Evolutionary conservation across 2,329 filamentous ascomycete species (phyloP), one percentile per base, ranked within the genome.

Genomic region (Trichothecium roseum): DNA sequence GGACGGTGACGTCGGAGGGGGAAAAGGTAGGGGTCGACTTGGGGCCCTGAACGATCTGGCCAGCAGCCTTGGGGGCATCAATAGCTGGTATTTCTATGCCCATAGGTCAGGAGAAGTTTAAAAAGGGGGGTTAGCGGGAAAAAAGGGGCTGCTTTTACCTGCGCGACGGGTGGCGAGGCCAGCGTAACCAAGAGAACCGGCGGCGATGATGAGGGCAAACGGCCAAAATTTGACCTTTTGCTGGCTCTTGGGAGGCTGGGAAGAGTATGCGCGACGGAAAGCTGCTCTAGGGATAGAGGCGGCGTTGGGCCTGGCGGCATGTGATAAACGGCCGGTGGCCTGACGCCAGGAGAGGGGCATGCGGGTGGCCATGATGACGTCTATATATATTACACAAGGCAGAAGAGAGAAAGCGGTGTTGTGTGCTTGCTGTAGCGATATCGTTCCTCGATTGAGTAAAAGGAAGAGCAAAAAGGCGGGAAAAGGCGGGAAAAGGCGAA

Each of bases 1-100:
- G 67, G 40, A 96, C 88, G n/a, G 86, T 91, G 22, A 93, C 84
- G 40, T 87, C 70, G 38, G 75, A 53, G 34, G 81, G 64, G 39
- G 75, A 79, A 72, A 94, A 95, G 52, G 77, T 76, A 4, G 88
- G 81, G 24, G 56, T 51, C 15, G 50, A 54, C 57, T 80, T 81
- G 42, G 64, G 56, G 20, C 71, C 67, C 44, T 66, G 62, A 41
- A 60, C 59, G 51, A 64, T 62, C 50, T 56, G 57, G 47, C 51
- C 57, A 49, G 57, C 58, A 44, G 62, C 57, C 42, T 55, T 52
- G 47, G 58, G 48, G 45, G 54, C 45, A 40, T 51, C 49, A 46
- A 54, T 46, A 44, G 57, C 49, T 24, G 61, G 52, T 61, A 64
- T 67, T 29, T 63, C 60, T 55, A 16, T 10, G 29, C 15, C 15